These are phyloP conservation scores for Russula foetens DNA, from an alignment of 768 basidiomycete genomes.

Conservation along the genomic window DNA sequence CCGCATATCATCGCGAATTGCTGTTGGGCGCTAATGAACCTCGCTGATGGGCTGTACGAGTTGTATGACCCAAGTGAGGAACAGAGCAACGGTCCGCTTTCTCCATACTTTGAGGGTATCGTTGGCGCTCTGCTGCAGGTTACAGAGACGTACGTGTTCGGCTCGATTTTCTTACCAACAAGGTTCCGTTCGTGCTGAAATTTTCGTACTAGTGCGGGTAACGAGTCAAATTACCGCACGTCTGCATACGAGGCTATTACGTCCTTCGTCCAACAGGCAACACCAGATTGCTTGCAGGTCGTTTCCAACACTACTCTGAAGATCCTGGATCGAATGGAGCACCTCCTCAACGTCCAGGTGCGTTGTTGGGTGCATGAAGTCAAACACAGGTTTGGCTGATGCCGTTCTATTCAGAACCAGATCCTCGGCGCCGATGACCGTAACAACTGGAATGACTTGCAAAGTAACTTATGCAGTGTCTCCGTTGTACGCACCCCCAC, in stretches of 20 bases:
- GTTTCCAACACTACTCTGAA: constrained; percentile 78
- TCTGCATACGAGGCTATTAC: constrained; percentile 95
- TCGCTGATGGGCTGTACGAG: constrained; percentile 82
- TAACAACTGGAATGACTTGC: constrained; percentile 98
- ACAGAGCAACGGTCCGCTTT: constrained; percentile 55
- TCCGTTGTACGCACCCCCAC: constrained; percentile 53
- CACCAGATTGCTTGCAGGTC: constrained; percentile 67
- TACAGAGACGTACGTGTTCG: constrained; percentile 66
- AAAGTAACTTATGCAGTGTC: constrained; percentile 90
- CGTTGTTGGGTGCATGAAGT: constrained; percentile 19
- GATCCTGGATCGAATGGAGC: constrained; percentile 86
- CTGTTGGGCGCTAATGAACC: constrained; percentile 94
- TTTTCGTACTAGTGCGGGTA: constrained; percentile 46
- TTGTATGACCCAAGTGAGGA: constrained; percentile 54
- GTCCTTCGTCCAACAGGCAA: constrained; percentile 74
- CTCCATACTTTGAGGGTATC: constrained; percentile 84
- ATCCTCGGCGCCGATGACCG: constrained; percentile 92
- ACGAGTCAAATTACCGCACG: constrained; percentile 89
- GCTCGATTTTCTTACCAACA: not conserved
- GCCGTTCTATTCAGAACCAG: constrained; percentile 53
- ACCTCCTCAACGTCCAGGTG: constrained; percentile 76
- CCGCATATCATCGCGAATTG: constrained; percentile 88
- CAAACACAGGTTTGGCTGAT: not conserved
- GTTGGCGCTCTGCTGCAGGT: constrained; percentile 75
- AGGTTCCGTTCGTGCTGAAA: constrained; percentile 4